Conservation (phyloP, 2,329 filamentous ascomycete genomes). For the Aspergillus ustus region DNA sequence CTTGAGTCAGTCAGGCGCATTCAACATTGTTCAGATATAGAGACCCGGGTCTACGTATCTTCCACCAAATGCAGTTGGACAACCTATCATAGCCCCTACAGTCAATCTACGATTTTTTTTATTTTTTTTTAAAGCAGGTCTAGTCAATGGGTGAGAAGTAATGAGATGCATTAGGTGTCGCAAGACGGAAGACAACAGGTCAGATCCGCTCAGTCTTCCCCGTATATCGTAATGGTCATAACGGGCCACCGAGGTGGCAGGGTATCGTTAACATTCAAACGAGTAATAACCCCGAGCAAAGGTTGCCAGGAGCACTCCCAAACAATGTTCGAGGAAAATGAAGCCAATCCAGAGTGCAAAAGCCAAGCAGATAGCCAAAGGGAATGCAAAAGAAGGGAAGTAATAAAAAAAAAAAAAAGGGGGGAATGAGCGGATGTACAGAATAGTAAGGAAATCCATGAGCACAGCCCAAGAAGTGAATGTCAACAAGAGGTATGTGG, state of each 20-base stretch:
- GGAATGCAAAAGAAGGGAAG: conserved; percentile 3
- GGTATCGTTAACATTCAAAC: conserved; percentile 29
- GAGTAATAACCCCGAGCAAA: conserved; percentile 17
- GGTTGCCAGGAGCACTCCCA: not conserved
- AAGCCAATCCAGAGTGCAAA: conserved; percentile 6
- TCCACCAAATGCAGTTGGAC: no score
- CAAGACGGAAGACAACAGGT: conserved; percentile 9
- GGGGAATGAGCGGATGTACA: conserved; percentile 3
- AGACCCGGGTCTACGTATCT: no score
- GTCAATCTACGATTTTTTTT: not conserved
- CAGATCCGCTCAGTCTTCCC: conserved; percentile 12
- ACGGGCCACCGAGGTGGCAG: conserved; percentile 28
- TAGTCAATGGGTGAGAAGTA: not conserved
- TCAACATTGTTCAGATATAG: no score
- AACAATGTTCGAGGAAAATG: conserved; percentile 8
- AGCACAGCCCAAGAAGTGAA: conserved; percentile 10
- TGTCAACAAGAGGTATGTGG: not conserved
- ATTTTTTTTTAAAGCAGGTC: not conserved
- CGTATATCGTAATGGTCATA: conserved; percentile 29
- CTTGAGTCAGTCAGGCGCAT: no score
- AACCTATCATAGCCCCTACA: no score
- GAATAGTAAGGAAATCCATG: not conserved
- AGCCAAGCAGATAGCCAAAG: conserved; percentile 3
- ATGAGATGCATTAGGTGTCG: not conserved
- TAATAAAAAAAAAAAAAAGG: conserved; percentile 1